Evolutionary conservation across 192 early-diverging fungal species (phyloP), one percentile per base, ranked within the genome.

Genomic region (Rhizophagus sp.): DNA sequence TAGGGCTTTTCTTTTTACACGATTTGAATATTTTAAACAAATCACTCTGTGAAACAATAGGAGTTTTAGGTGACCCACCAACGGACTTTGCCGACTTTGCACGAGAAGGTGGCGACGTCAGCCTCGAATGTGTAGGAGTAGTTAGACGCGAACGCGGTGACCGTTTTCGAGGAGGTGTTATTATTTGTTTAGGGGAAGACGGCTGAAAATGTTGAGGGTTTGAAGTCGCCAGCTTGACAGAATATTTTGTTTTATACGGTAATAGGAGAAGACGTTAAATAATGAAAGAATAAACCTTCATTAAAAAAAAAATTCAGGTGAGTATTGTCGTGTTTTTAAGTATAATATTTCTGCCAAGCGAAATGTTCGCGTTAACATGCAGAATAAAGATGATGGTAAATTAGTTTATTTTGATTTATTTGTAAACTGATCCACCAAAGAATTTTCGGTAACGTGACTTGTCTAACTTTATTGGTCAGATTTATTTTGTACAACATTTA

Each of bases 151-250:
- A 27, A 30, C 50, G 36, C 5, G 73, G 73, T 13, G 73, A 52
- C 22, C 73, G 50, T 49, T 74, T 74, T 57, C 73, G 73, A 62
- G 49, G 24, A 36, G 73, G 25, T 49, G 25, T 57, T 52, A 52
- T 30, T 19, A 49, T 22, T 52, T 33, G 71, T 41, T n/a, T 25
- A 73, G 73, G 50, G 11, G 62, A 41, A 24, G 61, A n/a, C 24
- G 75, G 22, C 27, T 30, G 24, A 30, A 47, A 30, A 1, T 36
- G 44, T 24, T 44, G 34, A 44, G 41, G 24, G 30, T 77, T 64
- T 77, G 36, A 30, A 36, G 62, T 77, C 75, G 75, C 75, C 75
- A 77, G 75, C 25, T 77, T 77, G 61, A 66, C 75, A 39, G 36
- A 64, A 77, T 49, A 24, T 74, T n/a, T 30, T 72, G 15, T 70